Conservation (phyloP, 2,329 filamentous ascomycete species). For the Phaeosphaeriaceae sp. region DNA sequence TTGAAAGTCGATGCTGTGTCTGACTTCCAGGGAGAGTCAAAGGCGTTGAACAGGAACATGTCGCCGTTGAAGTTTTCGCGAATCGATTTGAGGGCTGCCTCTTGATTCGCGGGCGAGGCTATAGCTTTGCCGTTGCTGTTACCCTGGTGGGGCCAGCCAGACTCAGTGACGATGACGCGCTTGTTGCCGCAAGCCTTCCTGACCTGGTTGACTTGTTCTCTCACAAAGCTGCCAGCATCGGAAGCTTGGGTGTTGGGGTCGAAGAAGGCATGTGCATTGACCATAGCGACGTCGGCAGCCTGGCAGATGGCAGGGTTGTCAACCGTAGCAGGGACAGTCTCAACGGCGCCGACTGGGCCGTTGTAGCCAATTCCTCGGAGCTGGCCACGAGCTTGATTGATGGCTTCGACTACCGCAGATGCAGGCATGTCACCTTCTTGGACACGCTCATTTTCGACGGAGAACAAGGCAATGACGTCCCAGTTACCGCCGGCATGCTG, state of each 20-base stretch:
- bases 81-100: constrained; percentile 70
- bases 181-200: constrained; percentile 61
- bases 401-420: constrained; percentile 63
- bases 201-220: constrained; percentile 61
- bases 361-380: constrained; percentile 71
- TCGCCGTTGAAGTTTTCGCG: constrained; percentile 65
- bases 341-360: constrained; percentile 80
- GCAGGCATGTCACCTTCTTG: constrained; percentile 60
- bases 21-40: constrained; percentile 81
- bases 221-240: constrained; percentile 73
- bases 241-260: constrained; percentile 68
- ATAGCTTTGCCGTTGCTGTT: constrained; percentile 71
- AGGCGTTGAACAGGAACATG: constrained; percentile 79
- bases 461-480: constrained; percentile 73
- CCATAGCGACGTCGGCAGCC: constrained; percentile 78
- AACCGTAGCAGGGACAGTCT: constrained; percentile 76
- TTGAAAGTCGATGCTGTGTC: constrained; percentile 69
- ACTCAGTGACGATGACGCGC: constrained; percentile 78
- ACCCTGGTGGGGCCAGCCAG: constrained; percentile 82
- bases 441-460: constrained; percentile 83
- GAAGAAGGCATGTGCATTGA: constrained; percentile 88
- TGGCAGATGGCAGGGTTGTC: constrained; percentile 74
- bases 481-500: constrained; percentile 63
- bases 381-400: constrained; percentile 64
- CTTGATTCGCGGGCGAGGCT: constrained; percentile 72